These are phyloP conservation scores for Didymella sp. DNA, from an alignment of 2,329 filamentous ascomycete genomes.

Conservation along the genomic window DNA sequence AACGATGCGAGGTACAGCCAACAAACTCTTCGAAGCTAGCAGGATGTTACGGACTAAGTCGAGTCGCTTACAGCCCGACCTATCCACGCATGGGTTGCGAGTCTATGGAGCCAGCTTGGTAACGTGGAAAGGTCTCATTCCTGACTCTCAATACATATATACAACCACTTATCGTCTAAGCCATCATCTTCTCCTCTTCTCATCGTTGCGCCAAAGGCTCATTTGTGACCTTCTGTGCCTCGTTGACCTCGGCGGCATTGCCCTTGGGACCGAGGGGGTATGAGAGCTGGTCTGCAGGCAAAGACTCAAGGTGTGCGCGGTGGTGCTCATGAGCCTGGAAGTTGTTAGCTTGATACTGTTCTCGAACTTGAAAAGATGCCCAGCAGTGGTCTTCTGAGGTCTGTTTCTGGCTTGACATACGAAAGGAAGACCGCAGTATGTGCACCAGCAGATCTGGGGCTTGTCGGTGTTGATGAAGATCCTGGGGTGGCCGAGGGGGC, in stretches of 20 bases:
- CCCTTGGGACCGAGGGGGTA: constrained; percentile 77
- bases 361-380: no score
- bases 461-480: constrained; percentile 99
- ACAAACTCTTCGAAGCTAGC: no score
- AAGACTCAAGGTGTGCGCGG: constrained; percentile 80
- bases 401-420: constrained; percentile 66
- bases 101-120: no score
- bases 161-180: constrained; percentile 27
- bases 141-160: constrained; percentile 36
- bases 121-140: background rate
- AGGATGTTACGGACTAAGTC: no score
- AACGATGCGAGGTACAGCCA: no score
- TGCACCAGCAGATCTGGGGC: constrained; percentile 87
- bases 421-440: constrained; percentile 92
- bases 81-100: no score
- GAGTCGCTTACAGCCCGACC: no score
- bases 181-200: background rate
- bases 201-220: constrained; percentile 68
- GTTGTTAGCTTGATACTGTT: constrained; percentile 24
- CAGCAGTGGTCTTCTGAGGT: no score
- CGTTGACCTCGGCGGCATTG: constrained; percentile 64
- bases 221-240: constrained; percentile 65
- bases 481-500: constrained; percentile 85
- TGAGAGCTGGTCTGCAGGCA: constrained; percentile 76
- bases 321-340: constrained; percentile 86